A percentile compares a stretch with the other conserved stretches of the same genome.
Evolutionary conservation across 257 asterid species (phyloP).

Genomic region (Paulownia fortunei): DNA sequence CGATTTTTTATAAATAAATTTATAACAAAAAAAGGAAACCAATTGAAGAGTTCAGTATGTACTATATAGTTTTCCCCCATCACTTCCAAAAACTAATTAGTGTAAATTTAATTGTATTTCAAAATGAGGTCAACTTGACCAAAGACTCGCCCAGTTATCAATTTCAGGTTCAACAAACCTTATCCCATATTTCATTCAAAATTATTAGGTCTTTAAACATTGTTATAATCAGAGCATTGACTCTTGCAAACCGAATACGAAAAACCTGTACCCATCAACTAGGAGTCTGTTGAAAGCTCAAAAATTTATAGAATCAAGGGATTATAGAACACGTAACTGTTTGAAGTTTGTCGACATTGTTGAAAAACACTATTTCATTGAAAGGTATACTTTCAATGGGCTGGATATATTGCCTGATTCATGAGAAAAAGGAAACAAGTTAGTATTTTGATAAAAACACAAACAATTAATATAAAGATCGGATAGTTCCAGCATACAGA

Average conservation of each 20-base stretch:
- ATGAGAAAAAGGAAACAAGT: slow-evolving; percentile 27
- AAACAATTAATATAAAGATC: background rate
- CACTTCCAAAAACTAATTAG: slow-evolving; percentile 1
- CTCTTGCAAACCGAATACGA: slow-evolving; percentile 11
- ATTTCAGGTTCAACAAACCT: background rate
- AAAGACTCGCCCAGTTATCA: background rate
- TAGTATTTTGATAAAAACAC: background rate
- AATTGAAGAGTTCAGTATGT: too few species aligned
- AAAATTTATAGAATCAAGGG: background rate
- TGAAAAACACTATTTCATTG: slow-evolving; percentile 73
- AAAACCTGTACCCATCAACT: background rate
- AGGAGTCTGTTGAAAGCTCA: background rate
- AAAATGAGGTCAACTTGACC: background rate
- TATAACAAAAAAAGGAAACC: too few species aligned
- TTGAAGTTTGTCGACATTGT: slow-evolving; percentile 75
- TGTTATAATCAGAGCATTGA: background rate
- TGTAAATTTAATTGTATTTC: too few species aligned
- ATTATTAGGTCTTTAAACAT: background rate
- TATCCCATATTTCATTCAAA: slow-evolving; percentile 8
- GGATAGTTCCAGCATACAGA: slow-evolving; percentile 3
- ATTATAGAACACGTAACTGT: slow-evolving; percentile 58
- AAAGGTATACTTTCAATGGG: slow-evolving; percentile 68
- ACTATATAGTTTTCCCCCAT: background rate
- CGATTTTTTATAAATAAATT: too few species aligned
- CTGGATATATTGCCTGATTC: slow-evolving; percentile 71